Conservation (phyloP, 306 rosid species). For the Cicer judaicum region DNA sequence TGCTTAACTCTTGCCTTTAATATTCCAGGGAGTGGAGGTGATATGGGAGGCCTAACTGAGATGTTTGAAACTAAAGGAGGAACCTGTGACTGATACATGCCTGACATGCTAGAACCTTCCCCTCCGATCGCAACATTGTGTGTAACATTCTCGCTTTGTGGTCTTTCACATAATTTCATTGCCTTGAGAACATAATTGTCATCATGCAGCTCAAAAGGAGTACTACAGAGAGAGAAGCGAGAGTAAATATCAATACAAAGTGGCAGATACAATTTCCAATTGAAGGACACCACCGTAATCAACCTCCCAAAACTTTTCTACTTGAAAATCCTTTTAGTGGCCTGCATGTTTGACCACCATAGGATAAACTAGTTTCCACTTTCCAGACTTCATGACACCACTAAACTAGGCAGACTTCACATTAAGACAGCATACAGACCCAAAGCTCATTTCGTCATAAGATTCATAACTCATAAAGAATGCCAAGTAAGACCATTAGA, state of each 20-base stretch:
- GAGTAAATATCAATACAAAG: conserved; percentile 27
- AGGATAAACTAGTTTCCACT: conserved; percentile 33
- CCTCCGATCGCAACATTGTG: conserved; percentile 66
- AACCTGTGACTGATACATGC: conserved; percentile 63
- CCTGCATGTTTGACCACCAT: conserved; percentile 3
- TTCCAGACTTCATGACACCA: conserved; percentile 8
- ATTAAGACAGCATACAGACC: not conserved
- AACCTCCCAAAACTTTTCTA: conserved; percentile 13
- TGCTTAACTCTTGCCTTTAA: conserved; percentile 92
- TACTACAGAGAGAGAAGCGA: conserved; percentile 56
- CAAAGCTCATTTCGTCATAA: conserved; percentile 8
- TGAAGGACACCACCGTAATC: not conserved
- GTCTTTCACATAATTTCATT: conserved; percentile 79
- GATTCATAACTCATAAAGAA: not conserved
- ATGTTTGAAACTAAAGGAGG: conserved; percentile 58
- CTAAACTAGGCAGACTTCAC: conserved; percentile 19
- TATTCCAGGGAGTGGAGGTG: conserved; percentile 95
- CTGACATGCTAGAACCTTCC: conserved; percentile 78
- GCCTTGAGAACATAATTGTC: conserved; percentile 91
- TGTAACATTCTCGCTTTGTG: conserved; percentile 55
- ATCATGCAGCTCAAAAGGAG: conserved; percentile 98
- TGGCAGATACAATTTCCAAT: conserved; percentile 35
- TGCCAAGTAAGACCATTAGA: conserved; percentile 10
- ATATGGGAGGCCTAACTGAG: conserved; percentile 72
- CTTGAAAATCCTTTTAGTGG: not conserved